These are phyloP conservation scores for Castanospermum australe DNA, from an alignment of 306 rosid species.

Conservation along the genomic window DNA sequence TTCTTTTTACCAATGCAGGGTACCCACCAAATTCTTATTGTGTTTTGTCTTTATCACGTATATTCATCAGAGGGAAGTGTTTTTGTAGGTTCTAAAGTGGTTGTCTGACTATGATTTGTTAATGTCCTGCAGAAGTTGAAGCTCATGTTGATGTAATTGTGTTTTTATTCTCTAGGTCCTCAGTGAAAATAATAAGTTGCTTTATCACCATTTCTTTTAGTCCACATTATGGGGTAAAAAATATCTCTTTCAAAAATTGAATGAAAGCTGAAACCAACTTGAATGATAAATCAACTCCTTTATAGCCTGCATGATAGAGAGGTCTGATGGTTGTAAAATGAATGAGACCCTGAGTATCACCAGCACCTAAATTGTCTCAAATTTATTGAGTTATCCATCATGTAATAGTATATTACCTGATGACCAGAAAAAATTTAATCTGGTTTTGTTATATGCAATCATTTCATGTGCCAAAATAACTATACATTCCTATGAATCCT, in stretches of 20 bases:
- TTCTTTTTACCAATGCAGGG: constrained; percentile 2
- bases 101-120: background rate
- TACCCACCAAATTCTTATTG: background rate
- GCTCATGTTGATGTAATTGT: background rate
- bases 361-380: background rate
- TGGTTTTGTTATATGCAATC: background rate
- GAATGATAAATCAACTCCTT: background rate
- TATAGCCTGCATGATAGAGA: background rate
- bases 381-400: background rate
- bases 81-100: background rate
- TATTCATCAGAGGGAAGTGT: background rate
- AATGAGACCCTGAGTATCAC: background rate
- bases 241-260: background rate
- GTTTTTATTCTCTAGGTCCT: background rate
- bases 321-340: background rate
- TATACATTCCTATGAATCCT: background rate
- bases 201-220: background rate
- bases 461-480: background rate
- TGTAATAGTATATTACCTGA: background rate
- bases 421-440: background rate
- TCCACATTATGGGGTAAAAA: background rate
- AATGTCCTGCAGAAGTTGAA: background rate
- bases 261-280: background rate
- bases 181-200: background rate
- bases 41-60: background rate